Base-by-base conservation (phyloP, 805 yeast species). In the Starmerella cellae region DNA sequence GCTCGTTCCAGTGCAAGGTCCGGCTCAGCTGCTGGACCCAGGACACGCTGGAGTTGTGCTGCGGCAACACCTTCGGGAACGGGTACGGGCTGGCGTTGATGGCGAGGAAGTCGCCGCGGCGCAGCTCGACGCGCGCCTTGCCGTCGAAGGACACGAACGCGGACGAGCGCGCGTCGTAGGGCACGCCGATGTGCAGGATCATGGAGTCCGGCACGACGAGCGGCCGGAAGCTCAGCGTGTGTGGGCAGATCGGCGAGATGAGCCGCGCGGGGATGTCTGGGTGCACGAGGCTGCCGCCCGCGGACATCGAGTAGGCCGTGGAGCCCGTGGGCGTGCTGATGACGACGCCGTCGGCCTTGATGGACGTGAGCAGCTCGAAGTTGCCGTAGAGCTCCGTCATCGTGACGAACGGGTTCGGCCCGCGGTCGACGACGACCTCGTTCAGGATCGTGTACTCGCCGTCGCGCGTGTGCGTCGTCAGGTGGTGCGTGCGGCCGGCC, bases 71-170 rank as follows among this genome's bases (percentile, higher is more conserved):
- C 1, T 95, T 85, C 4, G 98, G 98, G 66, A 91, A 91, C 19
- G 95, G 94, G 62, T 73, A 88, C 23, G 85, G 82, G 36, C 91
- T 77, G 0, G 95, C 95, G 31, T 75, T 74, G 14, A 91, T 73
- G 0, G 85, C 74, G 27, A 91, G 82, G 54, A 82, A 85, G 58
- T 84, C 91, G 8, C 97, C 96, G 43, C 74, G 75, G 27, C 66
- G 61, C 37, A 91, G 63, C 58, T 91, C 95, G 3, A 84, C 79
- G 33, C 97, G 67, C 19, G 77, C 76, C 52, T 91, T 77, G 11
- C 98, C 98, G 61, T 91, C 98, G 58, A 91, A 91, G 1, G 95
- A 79, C 1, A 94, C 93, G 94, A 95, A 91, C 0, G 97, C 96
- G 0, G 95, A 82, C 4, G 91, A 75, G 40, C 98, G 65, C 34